Conservation (phyloP, 1,139 yeast genomes). For the Taphrina deformans region DNA sequence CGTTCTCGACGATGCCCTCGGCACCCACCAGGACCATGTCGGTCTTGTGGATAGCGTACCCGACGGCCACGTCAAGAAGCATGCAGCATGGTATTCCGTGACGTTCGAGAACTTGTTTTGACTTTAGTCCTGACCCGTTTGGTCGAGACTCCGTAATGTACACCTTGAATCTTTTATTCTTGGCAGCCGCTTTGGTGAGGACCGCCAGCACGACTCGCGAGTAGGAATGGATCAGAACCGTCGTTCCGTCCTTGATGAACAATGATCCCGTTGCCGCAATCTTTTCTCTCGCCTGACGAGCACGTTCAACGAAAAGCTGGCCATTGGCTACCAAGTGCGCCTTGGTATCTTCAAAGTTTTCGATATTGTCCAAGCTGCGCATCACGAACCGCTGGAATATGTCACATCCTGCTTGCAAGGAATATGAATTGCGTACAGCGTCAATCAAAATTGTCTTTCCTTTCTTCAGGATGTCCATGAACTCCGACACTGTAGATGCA, state of each 20-base stretch:
- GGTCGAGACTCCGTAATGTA: slow-evolving; percentile 93
- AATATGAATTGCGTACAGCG: slow-evolving; percentile 84
- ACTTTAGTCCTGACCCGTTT: slow-evolving; percentile 70
- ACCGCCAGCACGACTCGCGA: slow-evolving; percentile 87
- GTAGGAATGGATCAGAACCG: slow-evolving; percentile 81
- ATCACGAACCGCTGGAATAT: slow-evolving; percentile 90
- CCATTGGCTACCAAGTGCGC: slow-evolving; percentile 90
- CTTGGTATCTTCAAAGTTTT: slow-evolving; percentile 93
- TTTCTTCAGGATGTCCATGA: slow-evolving; percentile 73
- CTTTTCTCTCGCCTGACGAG: slow-evolving; percentile 82
- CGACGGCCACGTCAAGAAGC: slow-evolving; percentile 91
- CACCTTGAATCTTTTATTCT: slow-evolving; percentile 79
- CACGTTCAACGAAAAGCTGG: slow-evolving; percentile 83
- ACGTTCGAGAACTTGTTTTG: slow-evolving; percentile 67
- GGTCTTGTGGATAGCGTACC: slow-evolving; percentile 84
- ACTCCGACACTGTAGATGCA: slow-evolving; percentile 86
- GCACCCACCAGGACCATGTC: slow-evolving; percentile 96
- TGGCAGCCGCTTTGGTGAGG: slow-evolving; percentile 69
- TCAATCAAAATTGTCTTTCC: slow-evolving; percentile 73
- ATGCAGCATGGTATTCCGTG: slow-evolving; percentile 89
- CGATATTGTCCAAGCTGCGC: slow-evolving; percentile 77
- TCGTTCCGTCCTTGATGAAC: slow-evolving; percentile 90
- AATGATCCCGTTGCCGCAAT: slow-evolving; percentile 87
- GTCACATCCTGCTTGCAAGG: slow-evolving; percentile 96
- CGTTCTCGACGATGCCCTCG: slow-evolving; percentile 98